Evolutionary conservation across 2,329 filamentous ascomycete species (phyloP).

Genomic region (Mariannaea elegans): DNA sequence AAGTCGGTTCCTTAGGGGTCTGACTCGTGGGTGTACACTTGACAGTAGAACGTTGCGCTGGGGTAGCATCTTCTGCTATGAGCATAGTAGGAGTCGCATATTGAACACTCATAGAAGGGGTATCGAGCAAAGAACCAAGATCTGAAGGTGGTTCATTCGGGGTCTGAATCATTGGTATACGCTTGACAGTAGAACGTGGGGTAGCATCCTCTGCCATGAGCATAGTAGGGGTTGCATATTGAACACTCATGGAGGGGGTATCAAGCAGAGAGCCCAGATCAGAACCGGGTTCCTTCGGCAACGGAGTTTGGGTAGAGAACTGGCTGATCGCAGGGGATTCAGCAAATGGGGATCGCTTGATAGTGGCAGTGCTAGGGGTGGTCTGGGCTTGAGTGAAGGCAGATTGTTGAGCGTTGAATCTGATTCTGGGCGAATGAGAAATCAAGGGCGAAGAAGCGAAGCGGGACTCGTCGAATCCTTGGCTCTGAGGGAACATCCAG

Average conservation of each 20-base stretch:
- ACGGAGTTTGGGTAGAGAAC: background rate
- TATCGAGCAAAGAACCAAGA: background rate
- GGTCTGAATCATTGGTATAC: background rate
- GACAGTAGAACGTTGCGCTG: background rate
- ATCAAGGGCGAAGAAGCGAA: constrained; percentile 36
- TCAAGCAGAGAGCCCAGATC: background rate
- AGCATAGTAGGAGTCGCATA: constrained; percentile 7
- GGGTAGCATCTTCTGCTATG: background rate
- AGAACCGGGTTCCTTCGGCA: background rate
- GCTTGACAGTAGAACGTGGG: background rate
- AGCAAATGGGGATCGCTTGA: background rate
- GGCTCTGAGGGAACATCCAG: constrained; percentile 42
- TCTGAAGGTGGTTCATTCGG: background rate
- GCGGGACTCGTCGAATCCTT: constrained; percentile 40
- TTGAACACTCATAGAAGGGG: background rate
- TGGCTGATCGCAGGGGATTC: background rate
- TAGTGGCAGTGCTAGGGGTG: background rate
- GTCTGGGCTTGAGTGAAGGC: background rate
- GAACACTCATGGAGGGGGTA: background rate
- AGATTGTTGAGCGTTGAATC: constrained; percentile 14
- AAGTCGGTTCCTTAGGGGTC: background rate
- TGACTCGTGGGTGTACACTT: background rate
- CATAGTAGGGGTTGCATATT: background rate
- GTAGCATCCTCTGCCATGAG: background rate
- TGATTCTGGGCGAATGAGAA: constrained; percentile 36